Evolutionary conservation across 257 asterid genomes (phyloP), one percentile per base, ranked within the genome.

Genomic region (Agastache rugosa): DNA sequence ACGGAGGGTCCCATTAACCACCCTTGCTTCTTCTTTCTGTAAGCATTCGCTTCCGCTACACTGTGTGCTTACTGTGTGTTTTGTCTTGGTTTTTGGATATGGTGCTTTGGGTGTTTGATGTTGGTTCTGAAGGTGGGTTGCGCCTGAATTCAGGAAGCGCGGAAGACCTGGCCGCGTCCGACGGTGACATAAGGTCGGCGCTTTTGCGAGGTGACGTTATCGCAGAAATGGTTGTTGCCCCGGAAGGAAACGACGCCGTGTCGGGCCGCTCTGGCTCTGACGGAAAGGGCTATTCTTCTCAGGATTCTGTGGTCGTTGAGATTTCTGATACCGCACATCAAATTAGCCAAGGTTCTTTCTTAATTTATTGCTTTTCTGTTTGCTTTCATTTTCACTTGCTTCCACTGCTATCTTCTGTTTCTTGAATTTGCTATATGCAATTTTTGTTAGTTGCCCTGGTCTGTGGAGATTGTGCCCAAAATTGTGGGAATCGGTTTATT

Each of bases 281-380:
- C 29, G 29, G 62, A 22, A 76, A 22, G 55, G 74, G 69, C 73
- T 17, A 60, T 54, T 60, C 80, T 60, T 61, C 79, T 5, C 80
- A 70, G 42, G 82, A 75, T 41, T 86, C 79, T 68, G 11, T 72
- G 69, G 72, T 82, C 31, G 86, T 92, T 59, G 83, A 87, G 51
- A 78, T 87, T 76, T 91, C 93, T 11, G 96, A 83, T 0, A 90
- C 97, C 27, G 97, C 98, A 6, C 98, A 92, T 77, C 86, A 83
- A 63, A 91, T 92, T 69, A 90, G 96, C 86, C 83, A 79, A 17
- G 98, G 98, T 92, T 64, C 19, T 72, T 67, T 73, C 19, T 8
- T 20, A 0, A 2, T 50, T n/a, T 4, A 0, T 11, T 59, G 11
- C 19, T 62, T 37, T 75, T 4, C 5, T 27, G 8, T 4, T 48